A percentile compares a stretch with the other conserved stretches of the same genome.
These are phyloP conservation scores for Diaporthe helianthi DNA, from an alignment of 2,329 filamentous ascomycete species.

Conservation along the genomic window DNA sequence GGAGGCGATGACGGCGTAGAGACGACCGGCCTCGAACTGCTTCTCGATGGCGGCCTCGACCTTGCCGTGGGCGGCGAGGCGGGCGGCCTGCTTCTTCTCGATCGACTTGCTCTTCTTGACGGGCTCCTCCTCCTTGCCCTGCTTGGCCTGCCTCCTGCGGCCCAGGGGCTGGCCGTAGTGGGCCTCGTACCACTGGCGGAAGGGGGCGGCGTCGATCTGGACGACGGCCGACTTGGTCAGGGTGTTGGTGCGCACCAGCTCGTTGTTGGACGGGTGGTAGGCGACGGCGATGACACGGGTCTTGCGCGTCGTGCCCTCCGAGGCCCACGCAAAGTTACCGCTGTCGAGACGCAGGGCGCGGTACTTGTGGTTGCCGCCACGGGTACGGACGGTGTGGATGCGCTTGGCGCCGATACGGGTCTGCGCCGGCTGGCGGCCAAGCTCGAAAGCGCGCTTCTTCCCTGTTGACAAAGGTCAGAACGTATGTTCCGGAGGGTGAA, in stretches of 20 bases:
- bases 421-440: slow-evolving; percentile 98
- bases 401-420: slow-evolving; percentile 87
- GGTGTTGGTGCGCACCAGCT: slow-evolving; percentile 99
- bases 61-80: slow-evolving; percentile 86
- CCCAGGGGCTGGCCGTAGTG: slow-evolving; percentile 95
- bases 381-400: slow-evolving; percentile 51
- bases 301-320: slow-evolving; percentile 98
- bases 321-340: slow-evolving; percentile 99
- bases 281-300: slow-evolving; percentile 97
- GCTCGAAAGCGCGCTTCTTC: slow-evolving; percentile 99
- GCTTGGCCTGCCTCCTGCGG: slow-evolving; percentile 88
- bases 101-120: slow-evolving; percentile 94
- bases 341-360: slow-evolving; percentile 97
- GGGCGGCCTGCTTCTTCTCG: slow-evolving; percentile 94
- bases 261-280: slow-evolving; percentile 99
- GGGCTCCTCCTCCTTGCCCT: slow-evolving; percentile 69
- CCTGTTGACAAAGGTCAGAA: slow-evolving; percentile 78
- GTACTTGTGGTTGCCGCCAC: slow-evolving; percentile 98
- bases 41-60: slow-evolving; percentile 91
- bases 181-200: slow-evolving; percentile 99
- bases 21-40: slow-evolving; percentile 99
- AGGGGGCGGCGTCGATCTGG: slow-evolving; percentile 97
- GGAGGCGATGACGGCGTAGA: slow-evolving; percentile 91
- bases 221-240: slow-evolving; percentile 98
- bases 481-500: slow-evolving; percentile 58